Percentiles rank a stretch among this genome's conserved stretches.
Evolutionary conservation across 1,139 yeast genomes (phyloP).

Genomic region (Blastobotrys petasosporus): DNA sequence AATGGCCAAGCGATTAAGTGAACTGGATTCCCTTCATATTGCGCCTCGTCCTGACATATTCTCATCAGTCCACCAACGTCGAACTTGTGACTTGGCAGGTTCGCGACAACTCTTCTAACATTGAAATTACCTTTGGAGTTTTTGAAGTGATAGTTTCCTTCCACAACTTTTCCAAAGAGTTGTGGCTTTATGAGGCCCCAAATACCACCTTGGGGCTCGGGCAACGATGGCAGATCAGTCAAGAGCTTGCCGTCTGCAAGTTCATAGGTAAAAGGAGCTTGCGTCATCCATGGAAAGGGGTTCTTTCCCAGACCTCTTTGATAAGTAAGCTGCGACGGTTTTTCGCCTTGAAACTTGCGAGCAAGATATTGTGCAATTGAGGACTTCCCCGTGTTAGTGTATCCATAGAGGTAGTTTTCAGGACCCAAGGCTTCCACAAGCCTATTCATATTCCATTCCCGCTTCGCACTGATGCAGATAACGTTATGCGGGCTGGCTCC

Average conservation of each 20-base stretch:
- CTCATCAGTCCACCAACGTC: constrained; percentile 29
- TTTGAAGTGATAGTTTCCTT: constrained; percentile 20
- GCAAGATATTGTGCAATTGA: constrained; percentile 35
- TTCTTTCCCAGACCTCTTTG: constrained; percentile 11
- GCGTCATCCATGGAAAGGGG: constrained; percentile 24
- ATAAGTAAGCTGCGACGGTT: background rate
- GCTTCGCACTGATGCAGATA: constrained; percentile 44
- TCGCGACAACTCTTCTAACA: constrained; percentile 19
- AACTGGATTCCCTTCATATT: background rate
- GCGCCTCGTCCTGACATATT: constrained; percentile 14
- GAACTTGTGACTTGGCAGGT: constrained; percentile 22
- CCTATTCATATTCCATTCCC: constrained; percentile 47
- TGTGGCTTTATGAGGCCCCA: constrained; percentile 17
- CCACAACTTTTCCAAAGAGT: constrained; percentile 18
- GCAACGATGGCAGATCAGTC: constrained; percentile 24
- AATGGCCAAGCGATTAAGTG: constrained; percentile 22
- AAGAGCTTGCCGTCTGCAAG: constrained; percentile 16
- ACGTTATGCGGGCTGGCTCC: constrained; percentile 44
- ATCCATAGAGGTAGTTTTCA: constrained; percentile 59
- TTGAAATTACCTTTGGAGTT: constrained; percentile 20
- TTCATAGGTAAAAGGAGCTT: constrained; percentile 18
- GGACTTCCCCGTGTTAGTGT: constrained; percentile 74
- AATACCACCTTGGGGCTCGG: constrained; percentile 18
- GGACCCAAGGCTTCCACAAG: constrained; percentile 37
- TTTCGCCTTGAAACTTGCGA: constrained; percentile 12